phyloP scores from a whole-genome alignment of 495 filamentous ascomycete species.

The Lasiosphaeria miniovina region DNA sequence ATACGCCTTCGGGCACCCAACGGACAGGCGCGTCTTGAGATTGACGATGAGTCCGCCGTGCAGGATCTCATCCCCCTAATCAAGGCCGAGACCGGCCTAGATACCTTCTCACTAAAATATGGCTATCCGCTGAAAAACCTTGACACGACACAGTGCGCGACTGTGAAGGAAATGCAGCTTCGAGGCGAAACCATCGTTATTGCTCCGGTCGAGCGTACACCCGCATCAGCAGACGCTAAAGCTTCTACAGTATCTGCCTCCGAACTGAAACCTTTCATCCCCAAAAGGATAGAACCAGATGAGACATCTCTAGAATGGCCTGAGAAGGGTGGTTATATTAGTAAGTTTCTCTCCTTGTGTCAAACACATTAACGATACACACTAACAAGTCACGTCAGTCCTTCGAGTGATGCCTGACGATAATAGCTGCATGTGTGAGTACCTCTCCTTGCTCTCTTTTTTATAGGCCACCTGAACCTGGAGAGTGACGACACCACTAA shows the following conservation, averaged over 20 bases:
- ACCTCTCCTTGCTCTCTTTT: no score
- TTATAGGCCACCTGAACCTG: no score
- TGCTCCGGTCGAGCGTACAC: slow-evolving; percentile 29
- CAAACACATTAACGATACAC: slow-evolving; percentile 1
- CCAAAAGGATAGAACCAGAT: slow-evolving; percentile 34
- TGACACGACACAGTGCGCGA: slow-evolving; percentile 39
- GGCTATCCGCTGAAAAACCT: slow-evolving; percentile 80
- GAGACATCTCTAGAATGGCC: slow-evolving; percentile 35
- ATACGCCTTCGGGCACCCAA: slow-evolving; percentile 37
- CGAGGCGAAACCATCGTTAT: slow-evolving; percentile 83
- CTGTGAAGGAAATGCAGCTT: slow-evolving; percentile 58
- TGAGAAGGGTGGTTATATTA: slow-evolving; percentile 28
- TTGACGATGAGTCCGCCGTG: slow-evolving; percentile 64
- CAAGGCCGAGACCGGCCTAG: slow-evolving; percentile 34
- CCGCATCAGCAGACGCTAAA: background rate
- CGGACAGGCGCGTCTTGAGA: slow-evolving; percentile 50
- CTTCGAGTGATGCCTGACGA: slow-evolving; percentile 97
- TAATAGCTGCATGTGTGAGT: slow-evolving; percentile 77
- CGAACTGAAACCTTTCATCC: slow-evolving; percentile 21
- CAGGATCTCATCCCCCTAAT: slow-evolving; percentile 44
- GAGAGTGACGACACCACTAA: no score
- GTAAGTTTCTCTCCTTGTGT: slow-evolving; percentile 12
- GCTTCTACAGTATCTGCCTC: slow-evolving; percentile 3
- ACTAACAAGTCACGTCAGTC: slow-evolving; percentile 40
- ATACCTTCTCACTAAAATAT: slow-evolving; percentile 72